These are phyloP conservation scores for Xylariaceae sp. DNA, from an alignment of 2,329 filamentous ascomycete species.

Conservation along the genomic window DNA sequence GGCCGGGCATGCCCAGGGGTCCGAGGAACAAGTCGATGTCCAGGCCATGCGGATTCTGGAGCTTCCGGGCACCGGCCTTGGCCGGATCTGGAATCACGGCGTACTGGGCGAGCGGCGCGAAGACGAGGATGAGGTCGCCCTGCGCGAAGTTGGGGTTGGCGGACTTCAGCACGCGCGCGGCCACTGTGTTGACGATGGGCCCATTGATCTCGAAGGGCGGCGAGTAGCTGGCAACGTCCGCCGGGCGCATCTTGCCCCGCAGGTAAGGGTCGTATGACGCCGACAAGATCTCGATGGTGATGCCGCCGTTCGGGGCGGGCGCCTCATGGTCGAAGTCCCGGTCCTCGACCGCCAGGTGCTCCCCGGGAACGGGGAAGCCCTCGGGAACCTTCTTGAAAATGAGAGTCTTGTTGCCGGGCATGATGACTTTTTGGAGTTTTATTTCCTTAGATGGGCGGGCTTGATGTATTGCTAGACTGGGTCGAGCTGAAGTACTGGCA, in stretches of 20 bases:
- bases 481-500: too few relatives aligned
- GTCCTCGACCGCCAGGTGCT: constrained; percentile 68
- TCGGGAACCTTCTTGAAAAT: constrained; percentile 69
- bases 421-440: too few relatives aligned
- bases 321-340: constrained; percentile 66
- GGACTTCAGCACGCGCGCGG: constrained; percentile 71
- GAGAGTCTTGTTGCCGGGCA: constrained; percentile 66
- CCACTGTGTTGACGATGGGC: constrained; percentile 64
- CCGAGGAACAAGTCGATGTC: constrained; percentile 69
- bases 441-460: neutral
- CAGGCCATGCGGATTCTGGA: constrained; percentile 70
- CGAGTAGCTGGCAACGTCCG: constrained; percentile 63
- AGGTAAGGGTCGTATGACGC: constrained; percentile 77
- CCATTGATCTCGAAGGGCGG: constrained; percentile 63
- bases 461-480: too few relatives aligned
- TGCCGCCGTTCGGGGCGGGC: constrained; percentile 62
- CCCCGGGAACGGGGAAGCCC: constrained; percentile 67
- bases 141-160: constrained; percentile 63
- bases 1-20: constrained; percentile 75
- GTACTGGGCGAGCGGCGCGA: constrained; percentile 67
- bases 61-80: constrained; percentile 45
- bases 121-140: constrained; percentile 65
- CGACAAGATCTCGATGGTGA: constrained; percentile 70
- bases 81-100: constrained; percentile 42
- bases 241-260: constrained; percentile 69